phyloP scores from a whole-genome alignment of 2,329 filamentous ascomycete genomes.

The Lachnellula subtilissima region DNA sequence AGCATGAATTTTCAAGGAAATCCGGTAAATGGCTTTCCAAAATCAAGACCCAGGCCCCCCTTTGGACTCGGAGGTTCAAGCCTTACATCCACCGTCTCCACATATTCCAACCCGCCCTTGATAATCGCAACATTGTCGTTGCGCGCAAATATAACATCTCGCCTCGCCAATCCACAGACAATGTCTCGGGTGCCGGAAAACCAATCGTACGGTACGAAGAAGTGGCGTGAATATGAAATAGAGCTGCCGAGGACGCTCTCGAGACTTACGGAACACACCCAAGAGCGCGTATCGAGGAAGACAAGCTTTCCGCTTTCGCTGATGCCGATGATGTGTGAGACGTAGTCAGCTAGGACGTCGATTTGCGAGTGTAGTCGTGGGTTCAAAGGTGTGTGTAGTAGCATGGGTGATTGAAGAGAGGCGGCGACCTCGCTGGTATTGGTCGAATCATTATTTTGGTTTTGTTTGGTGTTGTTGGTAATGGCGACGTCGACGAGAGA shows the following conservation, averaged over 20 bases:
- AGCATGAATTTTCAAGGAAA: too few species aligned
- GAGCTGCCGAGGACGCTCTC: conserved; percentile 2
- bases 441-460: neutral
- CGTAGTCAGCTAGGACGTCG: conserved; percentile 12
- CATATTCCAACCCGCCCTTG: conserved; percentile 26
- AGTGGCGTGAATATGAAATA: conserved; percentile 26
- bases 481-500: conserved; percentile 9
- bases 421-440: neutral
- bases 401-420: neutral
- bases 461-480: conserved; percentile 5
- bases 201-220: conserved; percentile 34
- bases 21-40: too few species aligned
- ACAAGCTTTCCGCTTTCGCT: conserved; percentile 20
- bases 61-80: too few species aligned
- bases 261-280: conserved; percentile 29
- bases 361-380: conserved; percentile 11
- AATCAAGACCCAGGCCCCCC: too few species aligned
- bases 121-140: conserved; percentile 27
- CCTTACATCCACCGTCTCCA: conserved; percentile 16
- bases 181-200: conserved; percentile 23
- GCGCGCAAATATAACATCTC: conserved; percentile 27
- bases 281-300: conserved; percentile 27
- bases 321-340: conserved; percentile 25
- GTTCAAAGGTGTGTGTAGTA: neutral
- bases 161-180: conserved; percentile 16